These are phyloP conservation scores for Kodamaea restingae DNA, from an alignment of 805 yeast species.

Conservation along the genomic window DNA sequence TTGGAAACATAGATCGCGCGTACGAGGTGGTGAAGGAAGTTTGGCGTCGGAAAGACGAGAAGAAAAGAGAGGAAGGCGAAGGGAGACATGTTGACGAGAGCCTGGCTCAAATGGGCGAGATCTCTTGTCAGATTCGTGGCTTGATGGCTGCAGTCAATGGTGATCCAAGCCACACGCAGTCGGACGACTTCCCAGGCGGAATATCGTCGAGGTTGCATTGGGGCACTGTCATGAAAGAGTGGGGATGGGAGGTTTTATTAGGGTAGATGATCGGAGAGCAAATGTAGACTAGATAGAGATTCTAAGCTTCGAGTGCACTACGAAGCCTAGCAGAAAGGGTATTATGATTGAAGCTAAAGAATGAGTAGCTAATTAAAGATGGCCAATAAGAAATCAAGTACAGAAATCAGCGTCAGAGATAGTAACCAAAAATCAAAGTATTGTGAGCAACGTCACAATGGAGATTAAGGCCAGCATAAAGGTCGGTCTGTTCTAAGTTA, in stretches of 20 bases:
- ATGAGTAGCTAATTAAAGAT: no score
- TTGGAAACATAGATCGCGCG: constrained; percentile 64
- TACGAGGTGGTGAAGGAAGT: constrained; percentile 68
- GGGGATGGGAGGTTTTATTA: constrained; percentile 71
- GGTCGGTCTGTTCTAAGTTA: no score
- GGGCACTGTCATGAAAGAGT: constrained; percentile 67
- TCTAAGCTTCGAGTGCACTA: no score
- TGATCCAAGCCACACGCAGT: constrained; percentile 24
- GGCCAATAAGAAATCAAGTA: no score
- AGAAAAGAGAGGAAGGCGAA: constrained; percentile 22
- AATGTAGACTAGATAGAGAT: not conserved
- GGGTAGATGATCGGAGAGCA: constrained; percentile 24
- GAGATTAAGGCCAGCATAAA: no score
- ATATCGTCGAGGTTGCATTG: constrained; percentile 56
- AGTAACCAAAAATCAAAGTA: no score
- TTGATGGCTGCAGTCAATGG: constrained; percentile 39
- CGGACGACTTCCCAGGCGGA: constrained; percentile 34
- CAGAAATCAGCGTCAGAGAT: no score
- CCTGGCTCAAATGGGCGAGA: constrained; percentile 18
- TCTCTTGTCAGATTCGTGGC: constrained; percentile 35
- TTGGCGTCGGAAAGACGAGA: constrained; percentile 59
- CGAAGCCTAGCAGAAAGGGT: no score
- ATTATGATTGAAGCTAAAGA: no score
- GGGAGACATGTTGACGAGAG: constrained; percentile 12
- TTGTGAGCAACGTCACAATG: no score